Conservation (phyloP, 352 stramenopile genomes). For the Pythium scleroteichum region DNA sequence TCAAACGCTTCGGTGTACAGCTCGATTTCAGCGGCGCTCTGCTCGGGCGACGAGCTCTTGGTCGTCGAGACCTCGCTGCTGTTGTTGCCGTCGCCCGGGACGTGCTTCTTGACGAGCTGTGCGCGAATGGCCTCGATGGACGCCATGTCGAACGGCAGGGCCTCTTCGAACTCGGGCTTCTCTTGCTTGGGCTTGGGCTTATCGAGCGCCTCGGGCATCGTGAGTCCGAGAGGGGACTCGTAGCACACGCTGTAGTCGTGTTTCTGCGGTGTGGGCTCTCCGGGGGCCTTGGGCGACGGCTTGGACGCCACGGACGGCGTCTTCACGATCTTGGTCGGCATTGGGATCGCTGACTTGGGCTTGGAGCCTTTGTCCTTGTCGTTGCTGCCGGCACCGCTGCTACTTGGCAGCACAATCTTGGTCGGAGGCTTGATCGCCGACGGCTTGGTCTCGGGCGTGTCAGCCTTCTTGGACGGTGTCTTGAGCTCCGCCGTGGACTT, state of each 20-base stretch:
- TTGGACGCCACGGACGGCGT: constrained; percentile 18
- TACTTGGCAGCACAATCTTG: constrained; percentile 20
- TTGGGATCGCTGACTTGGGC: constrained; percentile 29
- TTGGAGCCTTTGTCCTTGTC: constrained; percentile 23
- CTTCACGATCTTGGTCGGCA: constrained; percentile 52
- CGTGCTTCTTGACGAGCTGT: constrained; percentile 58
- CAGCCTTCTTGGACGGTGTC: constrained; percentile 19
- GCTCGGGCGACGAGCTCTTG: constrained; percentile 17
- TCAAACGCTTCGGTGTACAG: constrained; percentile 22
- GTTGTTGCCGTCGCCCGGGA: constrained; percentile 25
- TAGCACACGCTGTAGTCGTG: constrained; percentile 21
- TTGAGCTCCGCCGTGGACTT: constrained; percentile 9
- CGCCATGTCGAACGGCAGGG: constrained; percentile 45
- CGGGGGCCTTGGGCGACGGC: constrained; percentile 18
- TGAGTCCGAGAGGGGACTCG: constrained; percentile 25
- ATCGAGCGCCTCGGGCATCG: constrained; percentile 18
- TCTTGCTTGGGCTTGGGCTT: constrained; percentile 8
- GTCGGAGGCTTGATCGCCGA: constrained; percentile 28
- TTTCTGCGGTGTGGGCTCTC: constrained; percentile 6
- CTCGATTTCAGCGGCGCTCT: constrained; percentile 18
- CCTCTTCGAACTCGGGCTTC: constrained; percentile 27
- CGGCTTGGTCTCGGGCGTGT: constrained; percentile 13
- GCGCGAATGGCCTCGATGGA: constrained; percentile 63
- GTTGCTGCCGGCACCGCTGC: not conserved
- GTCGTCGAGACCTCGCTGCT: not conserved